phyloP scores from a whole-genome alignment of 352 stramenopile genomes.

The Phytophthora sp. region DNA sequence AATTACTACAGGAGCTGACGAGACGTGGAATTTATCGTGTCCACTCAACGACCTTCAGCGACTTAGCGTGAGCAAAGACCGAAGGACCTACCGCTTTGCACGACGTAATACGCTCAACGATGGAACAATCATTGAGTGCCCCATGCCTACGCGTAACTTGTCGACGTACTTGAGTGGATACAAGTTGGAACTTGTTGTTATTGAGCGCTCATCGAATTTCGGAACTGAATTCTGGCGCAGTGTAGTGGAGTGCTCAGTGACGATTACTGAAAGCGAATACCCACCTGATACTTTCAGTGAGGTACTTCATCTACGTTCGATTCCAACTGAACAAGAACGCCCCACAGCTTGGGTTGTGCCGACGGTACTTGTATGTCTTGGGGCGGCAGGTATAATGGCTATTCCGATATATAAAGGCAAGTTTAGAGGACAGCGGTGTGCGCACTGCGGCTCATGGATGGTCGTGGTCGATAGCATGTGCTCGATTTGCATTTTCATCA shows the following conservation, averaged over 20 bases:
- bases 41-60: constrained; percentile 70
- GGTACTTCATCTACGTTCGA: constrained; percentile 62
- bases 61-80: constrained; percentile 70
- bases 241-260: constrained; percentile 70
- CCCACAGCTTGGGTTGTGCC: constrained; percentile 47
- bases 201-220: constrained; percentile 52
- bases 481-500: constrained; percentile 58
- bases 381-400: constrained; percentile 30
- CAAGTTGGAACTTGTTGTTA: constrained; percentile 56
- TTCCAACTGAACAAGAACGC: constrained; percentile 36
- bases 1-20: constrained; percentile 49
- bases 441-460: constrained; percentile 77
- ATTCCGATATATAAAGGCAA: constrained; percentile 64
- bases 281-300: constrained; percentile 58
- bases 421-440: constrained; percentile 54
- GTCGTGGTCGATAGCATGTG: constrained; percentile 60
- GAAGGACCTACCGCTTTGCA: constrained; percentile 64
- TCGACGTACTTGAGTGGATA: constrained; percentile 67
- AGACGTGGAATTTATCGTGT: constrained; percentile 82
- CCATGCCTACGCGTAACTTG: constrained; percentile 57
- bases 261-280: constrained; percentile 51
- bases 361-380: constrained; percentile 25
- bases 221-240: constrained; percentile 70
- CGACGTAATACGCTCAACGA: constrained; percentile 58
- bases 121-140: constrained; percentile 57